Evolutionary conservation across 2,329 filamentous ascomycete species (phyloP).

Genomic region (Rosellinia necatrix): DNA sequence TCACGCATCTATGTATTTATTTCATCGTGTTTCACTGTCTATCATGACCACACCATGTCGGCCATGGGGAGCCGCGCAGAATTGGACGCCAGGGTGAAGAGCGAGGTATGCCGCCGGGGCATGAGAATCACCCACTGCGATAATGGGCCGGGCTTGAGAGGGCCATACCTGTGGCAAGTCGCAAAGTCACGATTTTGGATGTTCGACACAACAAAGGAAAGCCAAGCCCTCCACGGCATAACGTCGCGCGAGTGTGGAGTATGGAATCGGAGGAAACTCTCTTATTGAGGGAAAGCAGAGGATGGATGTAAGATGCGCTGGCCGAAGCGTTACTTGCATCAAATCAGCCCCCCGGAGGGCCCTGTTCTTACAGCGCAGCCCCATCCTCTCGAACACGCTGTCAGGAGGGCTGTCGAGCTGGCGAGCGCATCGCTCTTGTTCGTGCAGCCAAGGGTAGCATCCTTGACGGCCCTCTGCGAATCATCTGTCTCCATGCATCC

Average conservation of each 20-base stretch:
- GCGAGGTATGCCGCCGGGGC: conserved; percentile 23
- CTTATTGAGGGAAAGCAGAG: conserved; percentile 24
- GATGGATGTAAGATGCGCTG: conserved; percentile 39
- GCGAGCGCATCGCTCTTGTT: conserved; percentile 26
- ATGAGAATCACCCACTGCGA: too few species aligned
- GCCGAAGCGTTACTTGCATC: conserved; percentile 41
- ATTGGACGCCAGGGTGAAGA: conserved; percentile 22
- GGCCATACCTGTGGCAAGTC: conserved; percentile 28
- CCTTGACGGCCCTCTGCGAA: conserved; percentile 38
- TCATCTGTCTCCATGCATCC: conserved; percentile 37
- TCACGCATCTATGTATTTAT: conserved; percentile 33
- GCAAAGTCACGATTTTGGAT: conserved; percentile 12
- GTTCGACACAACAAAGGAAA: conserved; percentile 1
- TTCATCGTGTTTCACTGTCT: conserved; percentile 41
- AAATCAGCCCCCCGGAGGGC: conserved; percentile 39
- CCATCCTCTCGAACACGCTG: conserved; percentile 36
- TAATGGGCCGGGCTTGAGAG: conserved; percentile 20
- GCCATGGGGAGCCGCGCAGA: conserved; percentile 19
- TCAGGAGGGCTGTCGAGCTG: conserved; percentile 27
- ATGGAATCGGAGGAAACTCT: conserved; percentile 26
- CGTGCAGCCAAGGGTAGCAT: conserved; percentile 37
- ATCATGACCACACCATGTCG: conserved; percentile 34
- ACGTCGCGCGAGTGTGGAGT: conserved; percentile 15
- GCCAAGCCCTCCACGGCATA: conserved; percentile 15
- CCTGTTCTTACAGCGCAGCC: conserved; percentile 34